Evolutionary conservation across 2,329 filamentous ascomycete species (phyloP).

Genomic region (Colletotrichum sp.): DNA sequence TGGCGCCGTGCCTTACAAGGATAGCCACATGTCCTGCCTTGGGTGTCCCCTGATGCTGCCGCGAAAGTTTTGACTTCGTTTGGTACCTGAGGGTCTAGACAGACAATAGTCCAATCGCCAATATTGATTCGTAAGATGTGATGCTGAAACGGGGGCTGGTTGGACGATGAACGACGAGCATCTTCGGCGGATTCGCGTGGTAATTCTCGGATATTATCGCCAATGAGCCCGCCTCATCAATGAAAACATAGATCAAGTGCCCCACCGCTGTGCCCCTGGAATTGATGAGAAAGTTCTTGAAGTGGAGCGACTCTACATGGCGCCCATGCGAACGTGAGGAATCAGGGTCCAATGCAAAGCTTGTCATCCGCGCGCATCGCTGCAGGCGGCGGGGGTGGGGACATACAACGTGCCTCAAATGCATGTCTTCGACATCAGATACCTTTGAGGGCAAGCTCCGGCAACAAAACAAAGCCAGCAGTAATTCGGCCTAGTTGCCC

Average conservation of each 20-base stretch:
- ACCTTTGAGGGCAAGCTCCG: background rate
- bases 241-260: background rate
- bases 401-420: background rate
- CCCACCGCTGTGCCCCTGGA: background rate
- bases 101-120: background rate
- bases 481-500: background rate
- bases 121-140: background rate
- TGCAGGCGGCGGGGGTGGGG: background rate
- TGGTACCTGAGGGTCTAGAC: background rate
- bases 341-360: background rate
- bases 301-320: background rate
- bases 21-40: background rate
- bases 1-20: background rate
- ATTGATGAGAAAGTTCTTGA: background rate
- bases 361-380: background rate
- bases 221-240: background rate
- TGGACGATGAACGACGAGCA: background rate
- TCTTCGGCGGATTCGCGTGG: background rate
- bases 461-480: background rate
- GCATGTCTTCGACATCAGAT: background rate
- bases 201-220: background rate
- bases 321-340: background rate
- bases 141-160: background rate
- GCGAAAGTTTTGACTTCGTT: background rate
- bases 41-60: background rate